A percentile compares a stretch with the other conserved stretches of the same genome.
These are phyloP conservation scores for Colletotrichum incanum DNA, from an alignment of 2,329 filamentous ascomycete genomes.

Conservation along the genomic window DNA sequence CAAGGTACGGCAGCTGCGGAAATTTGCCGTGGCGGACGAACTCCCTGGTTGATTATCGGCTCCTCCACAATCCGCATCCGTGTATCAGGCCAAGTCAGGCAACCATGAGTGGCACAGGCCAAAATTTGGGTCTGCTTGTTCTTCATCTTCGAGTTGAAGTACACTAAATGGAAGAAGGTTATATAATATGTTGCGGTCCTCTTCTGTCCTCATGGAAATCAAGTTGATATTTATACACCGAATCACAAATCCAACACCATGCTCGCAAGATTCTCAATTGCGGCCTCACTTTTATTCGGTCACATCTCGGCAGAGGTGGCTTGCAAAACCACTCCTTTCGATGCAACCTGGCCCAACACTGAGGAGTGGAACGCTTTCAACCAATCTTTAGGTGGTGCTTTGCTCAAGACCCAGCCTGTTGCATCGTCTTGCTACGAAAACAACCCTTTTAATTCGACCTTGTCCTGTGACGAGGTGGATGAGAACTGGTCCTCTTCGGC, in stretches of 20 bases:
- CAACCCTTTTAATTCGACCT: background rate
- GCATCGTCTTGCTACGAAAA: background rate
- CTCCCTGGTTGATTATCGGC: too few relatives aligned
- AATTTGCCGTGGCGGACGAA: too few relatives aligned
- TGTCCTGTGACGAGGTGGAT: conserved; percentile 6
- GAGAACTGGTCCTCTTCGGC: background rate
- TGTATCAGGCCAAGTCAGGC: too few relatives aligned
- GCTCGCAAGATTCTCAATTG: background rate
- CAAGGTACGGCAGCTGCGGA: too few relatives aligned
- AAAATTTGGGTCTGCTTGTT: too few relatives aligned
- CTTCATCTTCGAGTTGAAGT: too few relatives aligned
- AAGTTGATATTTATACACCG: too few relatives aligned
- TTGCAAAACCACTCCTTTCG: background rate
- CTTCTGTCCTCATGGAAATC: background rate
- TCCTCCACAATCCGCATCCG: too few relatives aligned
- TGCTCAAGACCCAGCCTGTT: too few relatives aligned
- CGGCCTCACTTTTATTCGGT: background rate
- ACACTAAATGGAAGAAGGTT: too few relatives aligned
- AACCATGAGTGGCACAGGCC: too few relatives aligned
- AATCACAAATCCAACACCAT: background rate
- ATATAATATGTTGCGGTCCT: background rate
- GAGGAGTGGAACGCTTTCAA: background rate
- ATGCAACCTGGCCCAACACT: background rate
- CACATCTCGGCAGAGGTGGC: background rate
- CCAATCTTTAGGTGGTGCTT: background rate